Evolutionary conservation across 208 protist genomes (phyloP), one percentile per base, ranked within the genome.

Genomic region (Trypanosoma cruzi): DNA sequence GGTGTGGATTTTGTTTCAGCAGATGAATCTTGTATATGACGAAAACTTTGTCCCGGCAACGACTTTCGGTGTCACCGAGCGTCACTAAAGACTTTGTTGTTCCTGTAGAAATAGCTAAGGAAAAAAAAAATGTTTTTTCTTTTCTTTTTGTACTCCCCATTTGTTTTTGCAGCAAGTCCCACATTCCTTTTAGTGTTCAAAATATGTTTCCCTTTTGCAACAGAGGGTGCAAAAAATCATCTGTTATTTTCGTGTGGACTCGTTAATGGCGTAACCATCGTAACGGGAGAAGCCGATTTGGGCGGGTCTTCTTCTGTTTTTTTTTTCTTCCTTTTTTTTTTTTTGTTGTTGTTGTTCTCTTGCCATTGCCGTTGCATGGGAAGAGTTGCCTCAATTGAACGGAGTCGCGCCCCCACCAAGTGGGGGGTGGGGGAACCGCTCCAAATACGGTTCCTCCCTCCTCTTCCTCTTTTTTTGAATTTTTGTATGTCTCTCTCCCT

Each of bases 1-100:
- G 18, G 72, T 97, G 28, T 97, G 93, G 92, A 85, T 94, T 52
- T 66, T 93, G n/a, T 92, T 97, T 63, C 80, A 95, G 63, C 85
- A 95, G 58, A 88, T 89, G 76, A 90, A 93, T 32, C 77, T 97
- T 26, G 73, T 97, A 6, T 97, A 83, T 62, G 92, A 97, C 68
- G 77, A 88, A 34, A 79, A 88, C 48, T 97, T 95, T 62, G 71
- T 68, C 0, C 92, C 92, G 0, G 81, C 87, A 16, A 97, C 92
- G 14, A 80, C 88, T 6, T 96, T 96, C 72, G 89, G 89, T 52
- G 78, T 95, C 22, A 94, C 92, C 0, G 65, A 79, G 10, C 68
- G 83, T 29, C 65, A 69, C 44, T 88, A 78, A 44, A 7, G 18
- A 44, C 40, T 4, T 44, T 44, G 4, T 14, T 2, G 8, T 16